A percentile compares a stretch with the other conserved stretches of the same genome.
Evolutionary conservation across 495 filamentous ascomycete genomes (phyloP).

Genomic region (Penicillium lagena): DNA sequence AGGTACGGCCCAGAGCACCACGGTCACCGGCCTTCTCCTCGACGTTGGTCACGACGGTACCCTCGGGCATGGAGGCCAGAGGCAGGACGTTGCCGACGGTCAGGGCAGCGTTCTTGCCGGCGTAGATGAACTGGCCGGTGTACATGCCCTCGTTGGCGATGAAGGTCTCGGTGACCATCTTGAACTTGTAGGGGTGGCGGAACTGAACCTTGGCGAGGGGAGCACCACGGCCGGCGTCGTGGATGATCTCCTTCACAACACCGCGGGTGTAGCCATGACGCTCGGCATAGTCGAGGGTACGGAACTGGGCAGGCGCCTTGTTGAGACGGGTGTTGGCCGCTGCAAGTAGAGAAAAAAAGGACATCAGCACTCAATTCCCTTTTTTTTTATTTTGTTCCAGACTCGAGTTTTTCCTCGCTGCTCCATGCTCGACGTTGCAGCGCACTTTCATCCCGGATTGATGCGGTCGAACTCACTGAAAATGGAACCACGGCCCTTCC

Average conservation of each 20-base stretch:
- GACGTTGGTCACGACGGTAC: slow-evolving; percentile 97
- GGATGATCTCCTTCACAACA: slow-evolving; percentile 97
- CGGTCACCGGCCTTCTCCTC: slow-evolving; percentile 99
- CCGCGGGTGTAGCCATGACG: slow-evolving; percentile 95
- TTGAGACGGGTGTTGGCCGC: slow-evolving; percentile 85
- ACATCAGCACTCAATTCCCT: slow-evolving; percentile 34
- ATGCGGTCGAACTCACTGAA: slow-evolving; percentile 69
- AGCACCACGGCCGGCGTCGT: slow-evolving; percentile 97
- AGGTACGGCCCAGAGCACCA: slow-evolving; percentile 90
- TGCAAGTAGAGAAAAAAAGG: slow-evolving; percentile 27
- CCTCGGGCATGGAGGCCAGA: slow-evolving; percentile 88
- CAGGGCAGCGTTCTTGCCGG: slow-evolving; percentile 93
- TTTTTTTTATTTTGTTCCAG: slow-evolving; percentile 13
- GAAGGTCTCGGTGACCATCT: slow-evolving; percentile 90
- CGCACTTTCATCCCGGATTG: slow-evolving; percentile 5
- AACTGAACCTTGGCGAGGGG: slow-evolving; percentile 94
- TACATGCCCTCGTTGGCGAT: slow-evolving; percentile 99
- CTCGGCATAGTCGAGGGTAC: slow-evolving; percentile 90
- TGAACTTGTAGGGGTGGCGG: slow-evolving; percentile 89
- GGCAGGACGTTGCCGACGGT: slow-evolving; percentile 97
- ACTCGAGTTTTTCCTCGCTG: slow-evolving; percentile 10
- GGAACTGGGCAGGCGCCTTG: slow-evolving; percentile 89
- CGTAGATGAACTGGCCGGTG: slow-evolving; percentile 99
- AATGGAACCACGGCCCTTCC: slow-evolving; percentile 96
- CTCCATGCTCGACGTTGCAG: not conserved